Evolutionary conservation across 2,329 filamentous ascomycete genomes (phyloP), one percentile per base, ranked within the genome.

Genomic region (Ophiostoma ulmi): DNA sequence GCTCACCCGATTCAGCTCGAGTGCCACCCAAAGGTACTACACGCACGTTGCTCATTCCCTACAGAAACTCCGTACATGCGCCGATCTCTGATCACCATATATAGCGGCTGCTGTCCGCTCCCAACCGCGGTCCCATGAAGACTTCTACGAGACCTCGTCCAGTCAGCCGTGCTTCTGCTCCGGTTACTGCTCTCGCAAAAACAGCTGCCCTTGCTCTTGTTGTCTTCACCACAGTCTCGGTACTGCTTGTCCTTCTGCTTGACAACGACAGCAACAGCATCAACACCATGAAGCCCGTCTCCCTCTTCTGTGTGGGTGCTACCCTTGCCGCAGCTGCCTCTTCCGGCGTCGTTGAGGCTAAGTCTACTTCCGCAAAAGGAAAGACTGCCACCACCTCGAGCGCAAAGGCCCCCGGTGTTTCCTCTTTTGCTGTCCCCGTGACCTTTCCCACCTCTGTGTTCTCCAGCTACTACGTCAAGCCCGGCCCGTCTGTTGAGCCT

Each of bases 371-470:
- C 52, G 8, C n/a, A 58, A 58, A 26, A 10, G 52, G n/a, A 58
- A 26, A 58, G 52, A 58, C 52, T n/a, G 17, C 22, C 8, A 17
- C 41, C 13, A 20, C 44, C 44, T 48, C 44, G 14, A 48, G 44
- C 17, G 44, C 17, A 17, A 48, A 17, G 7, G 44, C 44, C 5
- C 80, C 80, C 3, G 80, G 80, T 35, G 74, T 74, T 7, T 70
- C 78, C 44, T 78, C 77, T 5, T 83, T 78, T 71, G 78, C 80
- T 22, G 82, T 82, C 11, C 80, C 82, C 0, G 77, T 80, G 11
- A 83, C 81, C 4, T 86, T 86, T 72, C 84, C 84, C 6, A 85
- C 83, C 0, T 80, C 80, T 5, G 81, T 80, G 10, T 86, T 85
- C 75, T 80, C 81, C 38, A 84, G 79, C 69, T 86, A 86, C 74